A percentile compares a stretch with the other conserved stretches of the same genome.
phyloP scores from a whole-genome alignment of 345 rosid species.

The Clausena lansium region DNA sequence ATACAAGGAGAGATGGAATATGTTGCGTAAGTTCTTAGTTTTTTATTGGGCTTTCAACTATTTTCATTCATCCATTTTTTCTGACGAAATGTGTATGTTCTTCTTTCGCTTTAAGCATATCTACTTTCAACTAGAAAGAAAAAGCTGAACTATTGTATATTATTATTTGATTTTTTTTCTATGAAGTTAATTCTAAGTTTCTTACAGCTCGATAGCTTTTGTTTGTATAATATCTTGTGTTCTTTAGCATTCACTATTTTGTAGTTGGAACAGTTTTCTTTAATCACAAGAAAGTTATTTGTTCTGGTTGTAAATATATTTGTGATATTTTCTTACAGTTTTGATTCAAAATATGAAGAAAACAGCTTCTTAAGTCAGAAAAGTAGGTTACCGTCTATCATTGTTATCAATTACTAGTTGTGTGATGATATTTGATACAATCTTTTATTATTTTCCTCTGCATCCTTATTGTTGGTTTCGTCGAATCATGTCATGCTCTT shows the following conservation, averaged over 20 bases:
- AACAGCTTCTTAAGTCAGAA: constrained; percentile 27
- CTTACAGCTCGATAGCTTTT: background rate
- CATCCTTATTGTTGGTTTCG: constrained; percentile 5
- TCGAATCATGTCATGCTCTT: background rate
- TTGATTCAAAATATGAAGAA: too few relatives aligned
- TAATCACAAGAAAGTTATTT: background rate
- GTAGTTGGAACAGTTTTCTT: background rate
- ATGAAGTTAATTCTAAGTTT: background rate
- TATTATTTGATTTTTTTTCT: constrained; percentile 9
- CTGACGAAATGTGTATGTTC: too few relatives aligned
- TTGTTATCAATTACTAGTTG: too few relatives aligned
- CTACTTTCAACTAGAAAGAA: background rate
- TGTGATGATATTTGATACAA: too few relatives aligned
- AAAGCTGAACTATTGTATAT: constrained; percentile 7
- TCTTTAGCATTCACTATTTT: background rate
- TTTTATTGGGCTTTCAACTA: background rate
- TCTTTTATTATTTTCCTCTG: too few relatives aligned
- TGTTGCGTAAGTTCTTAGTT: constrained; percentile 42
- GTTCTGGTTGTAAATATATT: background rate
- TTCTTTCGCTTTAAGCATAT: too few relatives aligned
- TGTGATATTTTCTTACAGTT: constrained; percentile 26
- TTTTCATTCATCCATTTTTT: background rate
- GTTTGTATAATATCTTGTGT: background rate
- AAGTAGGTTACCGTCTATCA: background rate
- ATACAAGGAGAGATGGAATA: constrained; percentile 53